These are phyloP conservation scores for Zarea fungicola DNA, from an alignment of 2,329 filamentous ascomycete genomes.

Conservation along the genomic window DNA sequence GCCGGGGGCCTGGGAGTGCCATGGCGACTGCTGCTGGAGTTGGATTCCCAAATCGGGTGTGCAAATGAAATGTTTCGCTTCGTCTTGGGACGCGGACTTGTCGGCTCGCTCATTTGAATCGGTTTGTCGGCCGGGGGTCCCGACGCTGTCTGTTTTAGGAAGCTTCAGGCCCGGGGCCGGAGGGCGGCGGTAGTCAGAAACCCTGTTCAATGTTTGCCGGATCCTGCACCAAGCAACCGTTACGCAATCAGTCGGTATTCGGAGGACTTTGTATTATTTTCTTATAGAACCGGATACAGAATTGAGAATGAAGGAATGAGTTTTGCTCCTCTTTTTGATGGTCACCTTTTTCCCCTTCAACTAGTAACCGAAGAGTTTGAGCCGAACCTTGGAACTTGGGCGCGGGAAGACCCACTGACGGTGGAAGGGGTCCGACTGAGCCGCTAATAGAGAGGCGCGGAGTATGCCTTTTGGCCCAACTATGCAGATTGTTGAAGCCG, in stretches of 20 bases:
- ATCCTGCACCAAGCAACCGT: too few species aligned
- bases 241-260: too few species aligned
- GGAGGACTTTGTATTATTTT: too few species aligned
- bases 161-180: neutral
- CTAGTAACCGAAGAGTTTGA: neutral
- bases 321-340: neutral
- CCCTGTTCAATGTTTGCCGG: neutral
- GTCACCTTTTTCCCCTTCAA: neutral
- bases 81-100: conserved; percentile 8
- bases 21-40: neutral
- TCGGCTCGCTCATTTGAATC: conserved; percentile 2
- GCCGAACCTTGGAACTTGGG: neutral
- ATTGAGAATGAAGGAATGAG: neutral
- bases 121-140: neutral
- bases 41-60: neutral
- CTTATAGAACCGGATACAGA: too few species aligned
- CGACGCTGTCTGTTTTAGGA: too few species aligned
- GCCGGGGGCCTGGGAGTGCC: neutral
- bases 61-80: conserved; percentile 12
- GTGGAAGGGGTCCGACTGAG: too few species aligned
- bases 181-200: neutral
- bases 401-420: neutral
- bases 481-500: too few species aligned
- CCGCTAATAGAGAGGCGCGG: too few species aligned
- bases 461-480: too few species aligned